Conservation (phyloP, 2,329 filamentous ascomycete species). For the Waltergamsia citrina region DNA sequence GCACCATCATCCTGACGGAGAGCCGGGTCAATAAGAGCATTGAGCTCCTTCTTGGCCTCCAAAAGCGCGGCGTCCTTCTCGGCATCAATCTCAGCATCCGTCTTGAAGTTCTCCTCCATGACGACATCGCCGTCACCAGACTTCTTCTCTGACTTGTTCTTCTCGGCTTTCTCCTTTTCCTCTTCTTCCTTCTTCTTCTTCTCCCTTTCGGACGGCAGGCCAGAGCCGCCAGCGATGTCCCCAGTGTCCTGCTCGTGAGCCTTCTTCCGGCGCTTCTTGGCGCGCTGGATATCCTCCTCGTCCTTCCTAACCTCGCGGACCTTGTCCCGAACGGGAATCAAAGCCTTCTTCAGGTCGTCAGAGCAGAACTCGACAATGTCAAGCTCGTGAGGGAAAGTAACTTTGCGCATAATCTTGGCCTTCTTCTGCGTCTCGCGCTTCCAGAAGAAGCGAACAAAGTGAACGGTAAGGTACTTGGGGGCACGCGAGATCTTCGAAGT, state of each 20-base stretch:
- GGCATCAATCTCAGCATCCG: conserved; percentile 83
- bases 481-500: conserved; percentile 81
- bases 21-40: conserved; percentile 64
- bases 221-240: conserved; percentile 35
- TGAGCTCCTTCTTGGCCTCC: conserved; percentile 79
- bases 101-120: conserved; percentile 82
- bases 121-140: conserved; percentile 54
- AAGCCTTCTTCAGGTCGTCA: conserved; percentile 71
- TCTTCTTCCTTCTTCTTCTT: conserved; percentile 41
- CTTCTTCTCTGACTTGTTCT: conserved; percentile 23
- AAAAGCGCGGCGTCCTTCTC: conserved; percentile 70
- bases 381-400: conserved; percentile 88
- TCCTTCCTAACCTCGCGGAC: conserved; percentile 93
- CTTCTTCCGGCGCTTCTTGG: conserved; percentile 82
- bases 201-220: conserved; percentile 39
- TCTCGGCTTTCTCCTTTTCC: conserved; percentile 30
- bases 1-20: conserved; percentile 69
- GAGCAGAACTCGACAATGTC: conserved; percentile 94
- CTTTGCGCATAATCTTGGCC: conserved; percentile 98
- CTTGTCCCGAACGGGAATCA: conserved; percentile 92
- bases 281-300: conserved; percentile 83
- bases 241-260: conserved; percentile 35
- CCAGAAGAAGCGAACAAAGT: conserved; percentile 98
- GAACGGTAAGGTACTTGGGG: conserved; percentile 91
- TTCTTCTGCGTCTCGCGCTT: conserved; percentile 93